Evolutionary conservation across 306 rosid species (phyloP), one percentile per base, ranked within the genome.

Genomic region (Fragaria ananassa): DNA sequence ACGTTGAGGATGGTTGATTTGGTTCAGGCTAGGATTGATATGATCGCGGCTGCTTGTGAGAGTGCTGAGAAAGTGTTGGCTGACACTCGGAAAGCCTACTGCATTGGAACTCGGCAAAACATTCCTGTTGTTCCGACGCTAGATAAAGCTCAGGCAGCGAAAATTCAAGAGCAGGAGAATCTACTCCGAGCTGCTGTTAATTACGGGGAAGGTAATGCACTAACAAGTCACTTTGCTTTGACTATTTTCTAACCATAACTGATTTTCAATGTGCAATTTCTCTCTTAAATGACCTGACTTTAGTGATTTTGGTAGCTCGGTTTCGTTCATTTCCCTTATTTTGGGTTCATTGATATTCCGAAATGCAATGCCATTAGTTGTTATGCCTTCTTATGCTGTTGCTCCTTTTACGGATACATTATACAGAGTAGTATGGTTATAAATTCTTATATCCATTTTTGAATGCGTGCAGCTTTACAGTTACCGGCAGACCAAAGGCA

Each of bases 111-210:
- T 56, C 95, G 97, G 54, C 98, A 94, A 75, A 96, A 95, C 72
- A 89, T 89, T 8, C 53, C 96, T 4, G 79, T 88, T 73, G 91
- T 85, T 81, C 95, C 97, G 49, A 90, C 98, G 34, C 50, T 94
- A 65, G 98, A 94, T 80, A 94, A 94, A 87, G 97, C 93, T 19
- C 95, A 92, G 89, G 95, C 97, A 54, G 97, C 96, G 56, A 94
- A 92, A 85, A 92, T 94, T 85, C 96, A 94, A 78, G 97, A 90
- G 67, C 96, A 90, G 75, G 98, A 94, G 76, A 94, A 85, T 79
- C 79, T 90, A 51, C 98, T 94, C 74, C 96, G 97, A 23, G 87
- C 97, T 66, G 93, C 98, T 27, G 97, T 92, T 66, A 90, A 94
- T 82, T 71, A 23, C 29, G 98, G 98, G 25, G 95, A 90, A 19